Evolutionary conservation across 768 basidiomycete species (phyloP), one percentile per base, ranked within the genome.

Genomic region (Cantharellus cinnabarinus): DNA sequence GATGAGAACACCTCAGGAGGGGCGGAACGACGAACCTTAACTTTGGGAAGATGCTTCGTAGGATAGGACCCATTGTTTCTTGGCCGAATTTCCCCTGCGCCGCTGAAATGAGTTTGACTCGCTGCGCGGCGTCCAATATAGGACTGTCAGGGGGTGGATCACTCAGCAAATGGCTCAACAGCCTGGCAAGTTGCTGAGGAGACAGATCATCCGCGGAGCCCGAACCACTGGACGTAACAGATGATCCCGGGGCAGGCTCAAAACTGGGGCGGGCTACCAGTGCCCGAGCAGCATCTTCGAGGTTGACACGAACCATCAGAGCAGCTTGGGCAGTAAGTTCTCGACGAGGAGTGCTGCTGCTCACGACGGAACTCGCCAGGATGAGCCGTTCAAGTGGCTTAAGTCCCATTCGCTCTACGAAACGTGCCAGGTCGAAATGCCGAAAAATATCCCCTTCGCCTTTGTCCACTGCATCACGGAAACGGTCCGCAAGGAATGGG

Each of bases 401-500:
- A 51, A 91, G 75, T 57, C 84, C 84, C 44, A 89, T 74, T 61
- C 88, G 81, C 74, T 90, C 85, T 61, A 78, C 77, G 66, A 90
- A 90, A 72, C 85, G 80, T 61, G 78, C 71, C 56, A 93, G 76
- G 75, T 89, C 87, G 65, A 91, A 89, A 65, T 82, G 76, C 60
- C 84, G 79, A 68, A 90, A 88, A 57, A 80, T 72, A 62, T 89
- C 85, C 52, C 84, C 87, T 68, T 90, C 86, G 57, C 83, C 87
- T 68, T 82, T 85, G 76, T 89, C 85, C 60, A 93, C 79, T 54
- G 84, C 87, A 69, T 90, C 88, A 62, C 87, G 80, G 71, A 91
- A 93, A 63, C 89, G 81, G 72, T 89, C 87, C 58, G 89, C 85
- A 52, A 90, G 79, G 69, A 82, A 82, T 62, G 89, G 89, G 76